Evolutionary conservation across 257 asterid species (phyloP).

Genomic region (Paulownia fortunei): DNA sequence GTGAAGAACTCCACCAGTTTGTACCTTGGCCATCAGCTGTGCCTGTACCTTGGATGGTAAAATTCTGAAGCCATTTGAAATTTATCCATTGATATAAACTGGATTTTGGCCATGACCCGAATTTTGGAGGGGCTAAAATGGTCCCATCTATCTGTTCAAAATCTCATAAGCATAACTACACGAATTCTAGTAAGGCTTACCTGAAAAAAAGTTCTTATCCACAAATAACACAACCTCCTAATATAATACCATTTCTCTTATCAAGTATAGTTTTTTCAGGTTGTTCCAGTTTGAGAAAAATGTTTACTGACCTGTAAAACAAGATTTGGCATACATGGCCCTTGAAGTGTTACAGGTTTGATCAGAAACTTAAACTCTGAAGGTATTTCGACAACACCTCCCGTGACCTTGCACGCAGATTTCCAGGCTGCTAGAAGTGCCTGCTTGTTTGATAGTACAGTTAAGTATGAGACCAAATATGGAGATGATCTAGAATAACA

Average conservation of each 20-base stretch:
- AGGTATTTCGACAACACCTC: conserved; percentile 64
- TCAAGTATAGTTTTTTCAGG: neutral
- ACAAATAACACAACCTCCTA: no score
- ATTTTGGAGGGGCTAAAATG: conserved; percentile 63
- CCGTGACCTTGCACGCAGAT: conserved; percentile 62
- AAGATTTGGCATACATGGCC: conserved; percentile 79
- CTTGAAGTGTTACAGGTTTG: conserved; percentile 72
- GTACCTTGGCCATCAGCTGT: conserved; percentile 82
- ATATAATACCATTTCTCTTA: no score
- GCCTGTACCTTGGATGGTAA: conserved; percentile 79
- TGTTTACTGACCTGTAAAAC: conserved; percentile 55
- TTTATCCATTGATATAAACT: conserved; percentile 80
- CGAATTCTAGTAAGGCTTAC: neutral
- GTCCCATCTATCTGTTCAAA: conserved; percentile 69
- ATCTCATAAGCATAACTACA: neutral
- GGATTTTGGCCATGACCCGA: conserved; percentile 69
- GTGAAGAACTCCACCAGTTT: conserved; percentile 75
- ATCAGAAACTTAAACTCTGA: conserved; percentile 55
- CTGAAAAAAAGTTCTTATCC: no score
- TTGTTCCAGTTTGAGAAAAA: neutral
- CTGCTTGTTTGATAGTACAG: conserved; percentile 37
- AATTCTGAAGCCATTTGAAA: conserved; percentile 73
- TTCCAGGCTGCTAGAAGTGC: conserved; percentile 79
- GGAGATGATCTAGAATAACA: neutral
- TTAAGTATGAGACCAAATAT: neutral